Evolutionary conservation across 2,329 filamentous ascomycete species (phyloP), one percentile per base, ranked within the genome.

Genomic region (Dothidotthia symphoricarpi): DNA sequence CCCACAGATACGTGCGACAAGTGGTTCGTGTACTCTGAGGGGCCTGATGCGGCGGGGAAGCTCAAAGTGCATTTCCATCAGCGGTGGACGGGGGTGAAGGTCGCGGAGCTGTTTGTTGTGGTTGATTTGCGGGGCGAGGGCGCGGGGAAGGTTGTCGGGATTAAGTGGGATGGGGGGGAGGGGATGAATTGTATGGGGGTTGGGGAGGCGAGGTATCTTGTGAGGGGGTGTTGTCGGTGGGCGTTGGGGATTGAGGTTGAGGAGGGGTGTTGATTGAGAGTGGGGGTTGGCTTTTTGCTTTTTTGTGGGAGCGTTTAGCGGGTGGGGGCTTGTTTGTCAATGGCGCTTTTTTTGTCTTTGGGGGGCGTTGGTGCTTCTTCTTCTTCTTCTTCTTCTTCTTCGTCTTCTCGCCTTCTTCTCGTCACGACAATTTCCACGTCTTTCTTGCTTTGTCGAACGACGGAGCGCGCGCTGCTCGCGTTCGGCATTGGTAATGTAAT

Each of bases 231-330:
- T 6, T 63, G 58, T 31, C 33, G 34, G n/a, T 53, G 47, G 40
- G 52, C 51, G 17, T 35, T 65, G 35, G 53, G 47, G 4, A 48
- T 64, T 3, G 33, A 53, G 9, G 36, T 65, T 10, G 49, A 85
- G 63, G 59, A 82, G 3, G 37, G 36, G 48, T n/a, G n/a, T n/a
- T n/a, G n/a, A n/a, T n/a, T n/a, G n/a, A n/a, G 85, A 75, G 46
- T 86, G 80, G 16, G 81, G 81, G 22, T 7, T 9, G 5, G 36
- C 8, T 24, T 15, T 28, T 14, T 30, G 26, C 3, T 29, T 15
- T 28, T 24, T 10, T 9, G 10, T 12, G 2, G n/a, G n/a, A n/a
- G n/a, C n/a, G n/a, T n/a, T n/a, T n/a, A n/a, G n/a, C n/a, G n/a
- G n/a, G n/a, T n/a, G n/a, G n/a, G n/a, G n/a, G n/a, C n/a, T n/a